A percentile compares a stretch with the other conserved stretches of the same genome.
phyloP scores from a whole-genome alignment of 768 basidiomycete genomes.

The Mycena alexandri region DNA sequence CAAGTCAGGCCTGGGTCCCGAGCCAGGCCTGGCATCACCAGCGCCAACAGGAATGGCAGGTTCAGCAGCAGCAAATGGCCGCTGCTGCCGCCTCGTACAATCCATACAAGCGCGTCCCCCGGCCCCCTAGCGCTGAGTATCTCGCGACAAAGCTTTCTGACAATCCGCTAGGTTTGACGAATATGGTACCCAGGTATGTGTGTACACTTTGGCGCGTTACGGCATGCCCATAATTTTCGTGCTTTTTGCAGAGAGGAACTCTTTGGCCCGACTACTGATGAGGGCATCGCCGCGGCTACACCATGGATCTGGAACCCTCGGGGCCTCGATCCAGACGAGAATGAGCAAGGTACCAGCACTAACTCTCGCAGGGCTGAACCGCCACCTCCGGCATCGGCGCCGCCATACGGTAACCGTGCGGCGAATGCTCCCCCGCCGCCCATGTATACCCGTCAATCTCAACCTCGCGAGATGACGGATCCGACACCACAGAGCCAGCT shows the following conservation, averaged over 20 bases:
- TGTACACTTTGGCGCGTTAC: slow-evolving; percentile 7
- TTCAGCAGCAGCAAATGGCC: slow-evolving; percentile 43
- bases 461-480: slow-evolving; percentile 33
- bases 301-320: slow-evolving; percentile 84
- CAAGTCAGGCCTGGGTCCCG: slow-evolving; percentile 52
- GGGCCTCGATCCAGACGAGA: slow-evolving; percentile 52
- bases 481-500: slow-evolving; percentile 29
- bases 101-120: slow-evolving; percentile 75
- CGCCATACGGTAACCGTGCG: slow-evolving; percentile 6
- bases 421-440: slow-evolving; percentile 4
- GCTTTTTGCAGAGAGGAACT: slow-evolving; percentile 48
- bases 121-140: slow-evolving; percentile 74
- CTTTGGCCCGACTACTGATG: slow-evolving; percentile 47
- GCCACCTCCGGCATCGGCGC: slow-evolving; percentile 29
- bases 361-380: slow-evolving; percentile 20
- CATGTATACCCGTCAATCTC: slow-evolving; percentile 25
- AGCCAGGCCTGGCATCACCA: slow-evolving; percentile 56
- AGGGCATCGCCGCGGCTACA: slow-evolving; percentile 57
- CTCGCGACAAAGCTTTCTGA: slow-evolving; percentile 67
- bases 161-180: slow-evolving; percentile 74
- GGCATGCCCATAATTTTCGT: slow-evolving; percentile 21
- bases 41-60: slow-evolving; percentile 41
- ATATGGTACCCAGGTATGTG: slow-evolving; percentile 72
- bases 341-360: slow-evolving; percentile 36
- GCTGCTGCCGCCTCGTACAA: slow-evolving; percentile 52